These are phyloP conservation scores for Aspergillus persii DNA, from an alignment of 2,329 filamentous ascomycete species.

Conservation along the genomic window DNA sequence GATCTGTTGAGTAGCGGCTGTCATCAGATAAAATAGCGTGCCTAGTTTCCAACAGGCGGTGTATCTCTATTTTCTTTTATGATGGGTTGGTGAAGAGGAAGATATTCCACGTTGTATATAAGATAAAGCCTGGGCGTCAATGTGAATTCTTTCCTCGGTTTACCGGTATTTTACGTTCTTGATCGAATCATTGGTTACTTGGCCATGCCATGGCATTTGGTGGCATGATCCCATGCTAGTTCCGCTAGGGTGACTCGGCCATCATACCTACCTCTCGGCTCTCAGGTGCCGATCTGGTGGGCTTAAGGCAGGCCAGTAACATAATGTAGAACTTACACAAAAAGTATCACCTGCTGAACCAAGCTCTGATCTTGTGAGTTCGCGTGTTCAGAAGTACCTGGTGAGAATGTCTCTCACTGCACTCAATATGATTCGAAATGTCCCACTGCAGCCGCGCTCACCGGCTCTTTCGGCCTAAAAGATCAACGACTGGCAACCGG, in stretches of 20 bases:
- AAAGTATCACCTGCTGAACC: neutral
- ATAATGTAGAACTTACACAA: neutral
- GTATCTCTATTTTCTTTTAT: slow-evolving; percentile 35
- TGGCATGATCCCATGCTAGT: neutral
- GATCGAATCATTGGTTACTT: neutral
- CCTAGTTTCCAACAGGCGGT: slow-evolving; percentile 27
- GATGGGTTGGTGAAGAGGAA: slow-evolving; percentile 26
- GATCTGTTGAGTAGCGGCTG: slow-evolving; percentile 7
- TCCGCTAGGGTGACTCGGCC: neutral
- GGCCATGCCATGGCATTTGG: neutral
- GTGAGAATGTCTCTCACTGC: neutral
- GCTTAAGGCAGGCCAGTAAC: neutral
- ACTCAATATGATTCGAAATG: neutral
- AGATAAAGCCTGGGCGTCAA: slow-evolving; percentile 31
- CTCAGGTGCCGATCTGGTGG: neutral
- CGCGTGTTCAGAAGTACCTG: neutral
- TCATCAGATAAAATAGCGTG: slow-evolving; percentile 14
- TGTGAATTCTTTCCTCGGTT: slow-evolving; percentile 24
- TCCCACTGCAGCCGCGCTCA: neutral
- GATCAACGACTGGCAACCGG: neutral
- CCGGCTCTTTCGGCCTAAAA: neutral
- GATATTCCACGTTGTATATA: slow-evolving; percentile 39
- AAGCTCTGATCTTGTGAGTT: neutral
- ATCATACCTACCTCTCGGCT: neutral
- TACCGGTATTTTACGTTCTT: neutral